Evolutionary conservation across 371 early-diverging fungal species (phyloP).

Genomic region (Actinomortierella wolfii): DNA sequence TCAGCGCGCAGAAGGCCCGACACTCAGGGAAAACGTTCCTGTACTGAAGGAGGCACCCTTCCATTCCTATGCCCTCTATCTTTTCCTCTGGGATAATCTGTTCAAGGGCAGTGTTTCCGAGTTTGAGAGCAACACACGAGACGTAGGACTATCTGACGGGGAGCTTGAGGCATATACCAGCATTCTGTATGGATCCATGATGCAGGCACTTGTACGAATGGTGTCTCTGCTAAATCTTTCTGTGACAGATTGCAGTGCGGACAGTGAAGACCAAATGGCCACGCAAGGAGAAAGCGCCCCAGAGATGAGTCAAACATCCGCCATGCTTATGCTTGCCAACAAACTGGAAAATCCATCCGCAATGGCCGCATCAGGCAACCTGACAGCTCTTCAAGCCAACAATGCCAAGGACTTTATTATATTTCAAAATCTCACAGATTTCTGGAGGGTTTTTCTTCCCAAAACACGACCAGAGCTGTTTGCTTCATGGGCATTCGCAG

Average conservation of each 20-base stretch:
- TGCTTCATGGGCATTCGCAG: constrained; percentile 61
- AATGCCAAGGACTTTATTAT: constrained; percentile 70
- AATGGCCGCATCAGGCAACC: constrained; percentile 42
- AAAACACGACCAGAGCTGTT: constrained; percentile 52
- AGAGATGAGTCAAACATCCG: constrained; percentile 1
- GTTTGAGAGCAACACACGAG: constrained; percentile 16
- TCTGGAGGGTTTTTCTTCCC: constrained; percentile 65
- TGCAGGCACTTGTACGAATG: constrained; percentile 36
- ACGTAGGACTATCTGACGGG: constrained; percentile 8
- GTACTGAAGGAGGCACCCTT: constrained; percentile 4
- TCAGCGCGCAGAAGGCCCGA: constrained; percentile 7
- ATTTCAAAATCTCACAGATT: constrained; percentile 71
- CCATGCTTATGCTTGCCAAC: background rate
- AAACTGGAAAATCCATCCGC: constrained; percentile 7
- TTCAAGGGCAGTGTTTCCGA: constrained; percentile 30
- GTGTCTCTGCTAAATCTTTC: constrained; percentile 33
- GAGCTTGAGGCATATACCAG: constrained; percentile 14
- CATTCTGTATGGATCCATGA: constrained; percentile 28
- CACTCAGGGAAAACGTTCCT: constrained; percentile 4
- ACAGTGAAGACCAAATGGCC: background rate
- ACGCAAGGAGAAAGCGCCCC: constrained; percentile 9
- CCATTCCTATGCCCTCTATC: constrained; percentile 33
- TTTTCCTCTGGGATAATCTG: constrained; percentile 34
- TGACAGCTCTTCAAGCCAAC: constrained; percentile 55
- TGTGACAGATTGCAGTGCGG: constrained; percentile 21